Conservation (phyloP, 2,329 filamentous ascomycete species). For the Arthrobotrys entomopaga region DNA sequence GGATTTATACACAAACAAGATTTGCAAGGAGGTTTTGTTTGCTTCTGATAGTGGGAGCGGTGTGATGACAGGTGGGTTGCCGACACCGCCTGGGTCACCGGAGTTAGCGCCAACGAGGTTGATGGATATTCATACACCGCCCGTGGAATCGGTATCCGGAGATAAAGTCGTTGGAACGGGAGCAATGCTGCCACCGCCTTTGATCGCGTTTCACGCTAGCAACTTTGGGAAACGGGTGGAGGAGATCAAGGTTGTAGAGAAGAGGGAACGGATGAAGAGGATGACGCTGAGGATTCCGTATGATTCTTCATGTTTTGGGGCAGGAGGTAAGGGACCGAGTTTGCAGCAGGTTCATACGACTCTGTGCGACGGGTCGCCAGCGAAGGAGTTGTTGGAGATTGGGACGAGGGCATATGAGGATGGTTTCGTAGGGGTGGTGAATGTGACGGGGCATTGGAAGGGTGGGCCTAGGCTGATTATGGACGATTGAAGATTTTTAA, state of each 20-base stretch:
- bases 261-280: slow-evolving; percentile 30
- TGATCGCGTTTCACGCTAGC: slow-evolving; percentile 16
- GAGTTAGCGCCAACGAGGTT: slow-evolving; percentile 24
- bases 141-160: neutral
- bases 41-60: slow-evolving; percentile 14
- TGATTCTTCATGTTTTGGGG: slow-evolving; percentile 41
- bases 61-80: slow-evolving; percentile 44
- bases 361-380: slow-evolving; percentile 34
- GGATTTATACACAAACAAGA: slow-evolving; percentile 48
- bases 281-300: slow-evolving; percentile 39
- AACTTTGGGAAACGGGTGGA: slow-evolving; percentile 13
- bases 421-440: slow-evolving; percentile 26
- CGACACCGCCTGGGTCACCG: slow-evolving; percentile 48
- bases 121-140: slow-evolving; percentile 32
- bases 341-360: slow-evolving; percentile 37
- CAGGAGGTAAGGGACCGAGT: slow-evolving; percentile 32
- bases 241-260: neutral
- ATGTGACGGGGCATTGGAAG: slow-evolving; percentile 47
- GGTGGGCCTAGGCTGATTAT: slow-evolving; percentile 51
- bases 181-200: slow-evolving; percentile 24
- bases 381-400: slow-evolving; percentile 40
- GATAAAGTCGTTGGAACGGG: neutral
- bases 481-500: slow-evolving; percentile 29
- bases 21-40: slow-evolving; percentile 40
- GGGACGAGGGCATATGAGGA: slow-evolving; percentile 38